Evolutionary conservation across 495 filamentous ascomycete species (phyloP).

Genomic region (Astrocystis sublimbata): DNA sequence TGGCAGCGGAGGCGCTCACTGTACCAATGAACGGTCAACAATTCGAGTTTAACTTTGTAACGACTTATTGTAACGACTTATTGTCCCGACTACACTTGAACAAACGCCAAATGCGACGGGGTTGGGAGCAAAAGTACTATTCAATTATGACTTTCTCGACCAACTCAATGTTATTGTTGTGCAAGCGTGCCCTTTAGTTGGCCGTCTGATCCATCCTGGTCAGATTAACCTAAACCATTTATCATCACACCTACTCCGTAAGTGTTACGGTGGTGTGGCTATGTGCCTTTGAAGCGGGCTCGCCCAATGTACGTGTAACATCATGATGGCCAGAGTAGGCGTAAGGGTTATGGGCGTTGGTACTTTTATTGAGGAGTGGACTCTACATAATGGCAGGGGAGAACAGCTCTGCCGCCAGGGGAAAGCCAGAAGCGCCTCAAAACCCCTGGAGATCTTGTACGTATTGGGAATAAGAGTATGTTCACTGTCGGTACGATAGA

Average conservation of each 20-base stretch:
- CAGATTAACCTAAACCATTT: neutral
- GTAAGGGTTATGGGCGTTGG: neutral
- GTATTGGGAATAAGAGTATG: neutral
- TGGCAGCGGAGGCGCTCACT: constrained; percentile 1
- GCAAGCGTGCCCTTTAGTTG: neutral
- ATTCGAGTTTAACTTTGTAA: too few species aligned
- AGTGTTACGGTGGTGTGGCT: neutral
- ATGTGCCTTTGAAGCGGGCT: too few species aligned
- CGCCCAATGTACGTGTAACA: neutral
- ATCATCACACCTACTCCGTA: neutral
- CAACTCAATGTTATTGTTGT: constrained; percentile 9
- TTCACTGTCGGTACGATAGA: neutral
- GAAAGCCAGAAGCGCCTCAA: neutral
- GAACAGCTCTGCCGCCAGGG: neutral
- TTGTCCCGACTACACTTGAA: too few species aligned
- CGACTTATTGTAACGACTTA: too few species aligned
- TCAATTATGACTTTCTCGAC: neutral
- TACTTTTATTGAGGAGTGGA: neutral
- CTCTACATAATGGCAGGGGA: constrained; percentile 1
- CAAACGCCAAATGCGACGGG: too few species aligned
- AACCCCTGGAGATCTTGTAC: constrained; percentile 16
- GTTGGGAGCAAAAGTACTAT: too few species aligned
- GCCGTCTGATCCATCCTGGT: constrained; percentile 3
- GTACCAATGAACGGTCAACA: neutral
- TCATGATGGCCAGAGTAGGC: too few species aligned